These are phyloP conservation scores for Candida sphagnicola DNA, from an alignment of 805 yeast genomes.

Conservation along the genomic window DNA sequence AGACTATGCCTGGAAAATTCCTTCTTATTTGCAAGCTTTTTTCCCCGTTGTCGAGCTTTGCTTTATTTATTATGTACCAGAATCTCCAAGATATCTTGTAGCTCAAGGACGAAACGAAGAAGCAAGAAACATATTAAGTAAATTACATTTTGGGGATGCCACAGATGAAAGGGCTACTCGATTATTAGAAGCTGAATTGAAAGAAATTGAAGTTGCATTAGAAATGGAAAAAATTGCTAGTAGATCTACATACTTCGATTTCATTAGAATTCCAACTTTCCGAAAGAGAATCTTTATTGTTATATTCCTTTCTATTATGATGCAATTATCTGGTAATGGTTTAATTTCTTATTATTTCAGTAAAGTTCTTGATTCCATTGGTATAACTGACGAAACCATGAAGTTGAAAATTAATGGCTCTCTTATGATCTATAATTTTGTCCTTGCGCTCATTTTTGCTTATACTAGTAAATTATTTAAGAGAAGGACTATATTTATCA, in stretches of 20 bases:
- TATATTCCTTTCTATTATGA: constrained; percentile 28
- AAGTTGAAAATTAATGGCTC: constrained; percentile 51
- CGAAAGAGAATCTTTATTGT: constrained; percentile 40
- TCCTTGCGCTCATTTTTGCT: constrained; percentile 19
- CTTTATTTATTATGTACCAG: constrained; percentile 40
- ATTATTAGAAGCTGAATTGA: constrained; percentile 35
- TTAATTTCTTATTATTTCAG: constrained; percentile 48
- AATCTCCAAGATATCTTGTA: constrained; percentile 45
- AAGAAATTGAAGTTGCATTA: constrained; percentile 36
- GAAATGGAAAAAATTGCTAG: constrained; percentile 36
- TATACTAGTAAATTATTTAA: constrained; percentile 17
- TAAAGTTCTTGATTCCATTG: constrained; percentile 49
- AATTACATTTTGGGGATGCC: constrained; percentile 37
- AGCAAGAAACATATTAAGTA: constrained; percentile 39
- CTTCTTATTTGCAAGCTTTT: constrained; percentile 47
- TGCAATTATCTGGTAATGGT: constrained; percentile 51
- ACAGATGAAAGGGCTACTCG: constrained; percentile 20
- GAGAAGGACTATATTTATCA: constrained; percentile 25
- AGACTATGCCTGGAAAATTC: constrained; percentile 51
- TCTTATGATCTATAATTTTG: constrained; percentile 45
- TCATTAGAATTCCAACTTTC: constrained; percentile 33
- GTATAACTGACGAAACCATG: constrained; percentile 42
- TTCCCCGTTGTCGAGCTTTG: constrained; percentile 40
- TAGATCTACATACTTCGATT: constrained; percentile 34
- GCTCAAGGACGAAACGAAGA: constrained; percentile 38